Evolutionary conservation across 176 grass and related monocot species (phyloP).

Genomic region (Guadua angustifolia): DNA sequence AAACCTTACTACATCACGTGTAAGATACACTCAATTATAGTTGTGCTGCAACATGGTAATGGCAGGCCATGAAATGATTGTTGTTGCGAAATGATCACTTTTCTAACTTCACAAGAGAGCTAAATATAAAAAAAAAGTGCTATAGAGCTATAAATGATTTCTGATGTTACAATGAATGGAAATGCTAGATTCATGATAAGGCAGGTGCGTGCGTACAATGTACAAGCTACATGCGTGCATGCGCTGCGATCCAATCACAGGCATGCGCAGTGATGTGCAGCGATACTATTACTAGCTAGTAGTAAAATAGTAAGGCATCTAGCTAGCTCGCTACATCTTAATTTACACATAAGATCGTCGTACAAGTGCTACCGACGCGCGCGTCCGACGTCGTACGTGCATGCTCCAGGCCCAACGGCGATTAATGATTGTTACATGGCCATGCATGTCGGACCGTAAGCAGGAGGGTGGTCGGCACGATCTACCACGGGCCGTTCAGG

Average conservation of each 20-base stretch:
- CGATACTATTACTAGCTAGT: background rate
- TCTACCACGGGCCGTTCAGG: constrained; percentile 45
- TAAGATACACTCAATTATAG: background rate
- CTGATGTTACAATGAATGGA: background rate
- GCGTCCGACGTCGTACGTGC: constrained; percentile 18
- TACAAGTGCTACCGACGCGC: constrained; percentile 19
- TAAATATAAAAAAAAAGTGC: no score
- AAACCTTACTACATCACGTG: background rate
- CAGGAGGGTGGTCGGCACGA: background rate
- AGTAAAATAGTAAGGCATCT: constrained; percentile 28
- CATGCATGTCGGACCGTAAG: constrained; percentile 24
- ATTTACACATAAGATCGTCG: constrained; percentile 39
- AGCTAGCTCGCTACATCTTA: constrained; percentile 5
- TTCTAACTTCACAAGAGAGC: no score
- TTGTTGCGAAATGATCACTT: no score
- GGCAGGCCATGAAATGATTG: background rate
- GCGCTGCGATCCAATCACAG: constrained; percentile 9
- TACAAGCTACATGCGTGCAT: constrained; percentile 28
- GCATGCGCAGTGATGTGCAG: background rate
- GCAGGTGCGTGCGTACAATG: constrained; percentile 9
- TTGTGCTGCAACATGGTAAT: background rate
- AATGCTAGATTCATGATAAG: constrained; percentile 1
- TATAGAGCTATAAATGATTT: no score
- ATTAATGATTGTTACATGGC: constrained; percentile 5
- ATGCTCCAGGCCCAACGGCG: constrained; percentile 20